These are phyloP conservation scores for Aphanocladium album DNA, from an alignment of 2,329 filamentous ascomycete genomes.

Conservation along the genomic window DNA sequence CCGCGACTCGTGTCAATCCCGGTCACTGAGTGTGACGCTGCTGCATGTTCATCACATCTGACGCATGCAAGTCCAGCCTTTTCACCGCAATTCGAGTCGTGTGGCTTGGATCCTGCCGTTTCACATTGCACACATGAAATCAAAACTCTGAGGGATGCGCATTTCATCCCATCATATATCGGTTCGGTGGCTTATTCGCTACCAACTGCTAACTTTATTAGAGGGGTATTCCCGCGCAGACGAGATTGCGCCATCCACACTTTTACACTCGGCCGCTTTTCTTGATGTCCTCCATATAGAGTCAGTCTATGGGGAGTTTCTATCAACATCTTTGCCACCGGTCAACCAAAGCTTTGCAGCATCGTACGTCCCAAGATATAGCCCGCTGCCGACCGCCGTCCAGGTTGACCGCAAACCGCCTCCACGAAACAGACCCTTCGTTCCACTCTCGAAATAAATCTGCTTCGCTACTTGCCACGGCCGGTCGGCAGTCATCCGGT, in stretches of 20 bases:
- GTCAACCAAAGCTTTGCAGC: conserved; percentile 63
- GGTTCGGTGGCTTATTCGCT: background rate
- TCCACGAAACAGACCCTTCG: conserved; percentile 72
- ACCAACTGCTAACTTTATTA: background rate
- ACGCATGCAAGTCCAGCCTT: background rate
- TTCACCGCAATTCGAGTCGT: background rate
- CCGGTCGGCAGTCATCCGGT: conserved; percentile 25
- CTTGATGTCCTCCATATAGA: background rate
- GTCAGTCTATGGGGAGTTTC: background rate
- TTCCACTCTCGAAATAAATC: conserved; percentile 61
- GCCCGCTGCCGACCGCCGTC: conserved; percentile 76
- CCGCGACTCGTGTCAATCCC: background rate
- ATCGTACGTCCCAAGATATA: conserved; percentile 86
- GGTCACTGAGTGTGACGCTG: background rate
- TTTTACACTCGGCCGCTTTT: background rate
- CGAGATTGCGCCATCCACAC: background rate
- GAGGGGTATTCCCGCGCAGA: background rate
- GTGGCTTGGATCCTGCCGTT: conserved; percentile 1
- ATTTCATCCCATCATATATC: background rate
- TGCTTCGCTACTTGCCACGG: conserved; percentile 58
- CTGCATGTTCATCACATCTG: background rate
- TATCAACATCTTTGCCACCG: conserved; percentile 13
- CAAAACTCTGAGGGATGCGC: background rate
- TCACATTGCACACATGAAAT: background rate
- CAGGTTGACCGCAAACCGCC: conserved; percentile 68